A percentile compares a stretch with the other conserved stretches of the same genome.
Conservation (phyloP, 2,329 filamentous ascomycete species). For the Pseudovirgaria hyperparasitica region DNA sequence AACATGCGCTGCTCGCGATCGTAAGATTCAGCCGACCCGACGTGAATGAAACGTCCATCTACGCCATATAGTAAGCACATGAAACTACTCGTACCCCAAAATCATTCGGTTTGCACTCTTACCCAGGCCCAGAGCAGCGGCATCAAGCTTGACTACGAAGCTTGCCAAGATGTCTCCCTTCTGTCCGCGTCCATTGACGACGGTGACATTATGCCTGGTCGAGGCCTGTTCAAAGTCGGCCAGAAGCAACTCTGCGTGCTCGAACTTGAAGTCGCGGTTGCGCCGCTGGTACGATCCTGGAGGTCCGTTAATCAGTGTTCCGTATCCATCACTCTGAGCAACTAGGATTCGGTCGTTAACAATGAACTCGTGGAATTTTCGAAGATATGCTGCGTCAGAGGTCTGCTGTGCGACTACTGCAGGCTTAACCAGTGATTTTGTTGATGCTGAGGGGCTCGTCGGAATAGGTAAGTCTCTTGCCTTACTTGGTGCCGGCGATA, state of each 20-base stretch:
- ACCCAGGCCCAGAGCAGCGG: too few species aligned
- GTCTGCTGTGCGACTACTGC: background rate
- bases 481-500: too few species aligned
- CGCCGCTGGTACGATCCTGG: background rate
- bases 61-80: too few species aligned
- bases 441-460: too few species aligned
- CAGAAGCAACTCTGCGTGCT: constrained; percentile 1
- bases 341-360: background rate
- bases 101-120: too few species aligned
- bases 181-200: constrained; percentile 2
- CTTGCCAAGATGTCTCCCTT: constrained; percentile 1
- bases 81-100: too few species aligned
- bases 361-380: background rate
- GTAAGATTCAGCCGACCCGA: too few species aligned
- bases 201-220: constrained; percentile 1
- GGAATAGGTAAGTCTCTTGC: too few species aligned
- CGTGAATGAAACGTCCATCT: too few species aligned
- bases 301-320: constrained; percentile 1
- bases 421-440: constrained; percentile 1
- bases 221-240: too few species aligned
- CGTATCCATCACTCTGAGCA: constrained; percentile 1
- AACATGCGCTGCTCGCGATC: too few species aligned
- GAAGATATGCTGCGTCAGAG: background rate
- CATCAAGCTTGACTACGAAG: too few species aligned
- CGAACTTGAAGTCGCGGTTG: constrained; percentile 2